Evolutionary conservation across 2,329 filamentous ascomycete species (phyloP).

Genomic region (Xylaria sp.): DNA sequence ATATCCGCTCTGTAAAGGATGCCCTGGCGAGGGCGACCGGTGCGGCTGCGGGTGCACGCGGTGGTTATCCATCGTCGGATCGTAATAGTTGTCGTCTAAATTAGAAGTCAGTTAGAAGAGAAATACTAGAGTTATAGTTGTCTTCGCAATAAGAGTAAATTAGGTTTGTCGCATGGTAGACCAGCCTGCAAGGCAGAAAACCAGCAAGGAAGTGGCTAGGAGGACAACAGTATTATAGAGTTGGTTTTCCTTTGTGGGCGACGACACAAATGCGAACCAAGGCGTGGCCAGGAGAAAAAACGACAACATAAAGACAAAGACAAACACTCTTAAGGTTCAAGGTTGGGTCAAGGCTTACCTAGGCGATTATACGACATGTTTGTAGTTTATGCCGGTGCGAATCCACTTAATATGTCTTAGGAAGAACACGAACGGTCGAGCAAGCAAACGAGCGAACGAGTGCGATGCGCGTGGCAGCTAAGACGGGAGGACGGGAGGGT

Average conservation of each 20-base stretch:
- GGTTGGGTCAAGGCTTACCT: slow-evolving; percentile 57
- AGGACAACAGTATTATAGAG: not conserved
- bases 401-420: slow-evolving; percentile 33
- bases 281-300: not conserved
- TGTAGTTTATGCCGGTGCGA: slow-evolving; percentile 37
- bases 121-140: not conserved
- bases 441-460: slow-evolving; percentile 11
- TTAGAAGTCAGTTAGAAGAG: slow-evolving; percentile 22
- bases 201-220: slow-evolving; percentile 6
- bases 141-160: slow-evolving; percentile 4
- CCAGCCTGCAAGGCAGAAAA: slow-evolving; percentile 4
- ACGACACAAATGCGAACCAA: slow-evolving; percentile 21
- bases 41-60: slow-evolving; percentile 59
- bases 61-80: slow-evolving; percentile 67
- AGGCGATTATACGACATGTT: slow-evolving; percentile 80
- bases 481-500: slow-evolving; percentile 21
- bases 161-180: slow-evolving; percentile 1
- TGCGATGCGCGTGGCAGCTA: slow-evolving; percentile 34
- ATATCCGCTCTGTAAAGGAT: slow-evolving; percentile 79
- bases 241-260: not conserved
- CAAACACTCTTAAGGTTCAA: slow-evolving; percentile 39
- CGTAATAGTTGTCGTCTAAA: slow-evolving; percentile 69
- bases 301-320: slow-evolving; percentile 35
- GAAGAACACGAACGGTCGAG: slow-evolving; percentile 24
- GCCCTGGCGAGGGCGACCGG: slow-evolving; percentile 80